Percentiles rank a stretch among this genome's conserved stretches.
Conservation (phyloP, 768 basidiomycete genomes). For the Mycena galopus region DNA sequence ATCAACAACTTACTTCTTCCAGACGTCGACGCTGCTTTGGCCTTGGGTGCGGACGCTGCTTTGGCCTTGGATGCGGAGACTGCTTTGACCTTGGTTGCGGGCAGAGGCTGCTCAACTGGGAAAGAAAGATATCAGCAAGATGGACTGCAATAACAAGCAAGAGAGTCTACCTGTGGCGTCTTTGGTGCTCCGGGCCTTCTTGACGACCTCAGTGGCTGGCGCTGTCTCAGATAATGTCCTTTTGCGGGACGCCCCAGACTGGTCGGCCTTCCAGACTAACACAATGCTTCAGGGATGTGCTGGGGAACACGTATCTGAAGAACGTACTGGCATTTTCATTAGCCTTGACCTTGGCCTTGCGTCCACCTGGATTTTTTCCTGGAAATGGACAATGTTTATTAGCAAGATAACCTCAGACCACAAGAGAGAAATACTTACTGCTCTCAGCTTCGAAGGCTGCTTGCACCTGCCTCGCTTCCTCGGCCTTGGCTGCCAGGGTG, state of each 20-base stretch:
- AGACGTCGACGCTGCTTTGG: not conserved
- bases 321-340: conserved; percentile 1
- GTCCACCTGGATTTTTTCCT: not conserved
- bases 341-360: not conserved
- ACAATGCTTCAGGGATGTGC: too few species aligned
- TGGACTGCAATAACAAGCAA: too few species aligned
- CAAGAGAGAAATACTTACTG: not conserved
- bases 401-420: not conserved
- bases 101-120: not conserved
- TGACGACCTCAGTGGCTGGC: not conserved
- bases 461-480: not conserved
- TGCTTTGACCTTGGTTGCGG: not conserved
- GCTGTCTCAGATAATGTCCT: not conserved
- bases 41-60: too few species aligned
- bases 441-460: not conserved
- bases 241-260: not conserved
- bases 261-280: not conserved
- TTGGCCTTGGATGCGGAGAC: too few species aligned
- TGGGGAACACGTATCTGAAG: not conserved
- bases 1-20: not conserved
- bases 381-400: not conserved
- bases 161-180: too few species aligned
- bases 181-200: not conserved
- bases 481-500: conserved; percentile 2
- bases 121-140: too few species aligned